Evolutionary conservation across 352 stramenopile genomes (phyloP).

Genomic region (Globisporangium nagaii): DNA sequence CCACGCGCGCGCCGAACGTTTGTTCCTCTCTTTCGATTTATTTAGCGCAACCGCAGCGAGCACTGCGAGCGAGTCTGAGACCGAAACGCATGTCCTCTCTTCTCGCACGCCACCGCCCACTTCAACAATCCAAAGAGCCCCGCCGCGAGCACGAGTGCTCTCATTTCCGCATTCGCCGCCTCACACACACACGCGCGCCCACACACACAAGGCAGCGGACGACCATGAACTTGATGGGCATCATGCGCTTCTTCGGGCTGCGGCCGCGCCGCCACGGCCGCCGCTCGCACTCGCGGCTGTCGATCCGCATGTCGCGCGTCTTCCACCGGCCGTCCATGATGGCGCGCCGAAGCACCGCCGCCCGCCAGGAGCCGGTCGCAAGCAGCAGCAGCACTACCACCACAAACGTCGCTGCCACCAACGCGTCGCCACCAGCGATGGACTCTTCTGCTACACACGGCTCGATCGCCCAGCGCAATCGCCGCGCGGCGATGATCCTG

Average conservation of each 20-base stretch:
- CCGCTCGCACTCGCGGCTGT: not conserved
- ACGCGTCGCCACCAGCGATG: not conserved
- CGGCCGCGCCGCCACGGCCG: constrained; percentile 4
- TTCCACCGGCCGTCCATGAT: constrained; percentile 3
- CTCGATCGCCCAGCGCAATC: not conserved
- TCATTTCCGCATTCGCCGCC: not conserved
- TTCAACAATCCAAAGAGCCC: not conserved
- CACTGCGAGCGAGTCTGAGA: not conserved
- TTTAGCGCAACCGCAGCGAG: not conserved
- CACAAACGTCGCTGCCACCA: not conserved
- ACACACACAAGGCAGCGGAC: not conserved
- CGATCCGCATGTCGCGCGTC: constrained; percentile 7
- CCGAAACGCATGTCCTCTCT: not conserved
- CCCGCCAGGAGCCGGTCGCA: not conserved
- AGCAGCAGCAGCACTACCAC: not conserved
- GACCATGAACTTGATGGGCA: constrained; percentile 8
- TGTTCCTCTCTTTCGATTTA: constrained; percentile 1
- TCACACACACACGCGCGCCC: not conserved
- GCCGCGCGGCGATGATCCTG: not conserved
- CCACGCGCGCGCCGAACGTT: not conserved
- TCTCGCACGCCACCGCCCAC: not conserved
- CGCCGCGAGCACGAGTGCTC: too few relatives aligned
- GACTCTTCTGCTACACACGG: too few relatives aligned
- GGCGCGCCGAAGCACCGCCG: not conserved
- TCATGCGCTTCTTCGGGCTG: constrained; percentile 16